Evolutionary conservation across 768 basidiomycete genomes (phyloP), one percentile per base, ranked within the genome.

Genomic region (Suillus hirtellus): DNA sequence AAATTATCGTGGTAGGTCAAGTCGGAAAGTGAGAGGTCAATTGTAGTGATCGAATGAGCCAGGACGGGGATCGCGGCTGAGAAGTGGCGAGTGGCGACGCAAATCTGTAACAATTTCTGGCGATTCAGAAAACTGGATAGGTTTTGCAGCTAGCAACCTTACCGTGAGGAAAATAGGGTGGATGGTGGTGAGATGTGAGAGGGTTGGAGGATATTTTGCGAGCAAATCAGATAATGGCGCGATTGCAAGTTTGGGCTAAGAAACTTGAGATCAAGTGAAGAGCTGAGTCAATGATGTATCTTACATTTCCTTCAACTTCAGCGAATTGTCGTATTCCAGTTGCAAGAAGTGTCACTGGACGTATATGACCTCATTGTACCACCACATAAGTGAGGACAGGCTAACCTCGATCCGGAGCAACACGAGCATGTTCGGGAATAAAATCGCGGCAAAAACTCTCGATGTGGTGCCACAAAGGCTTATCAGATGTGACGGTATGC

Each of bases 1-100:
- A 96, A 81, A 69, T 89, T 89, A 73, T 95, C 94, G 66, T 84
- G 87, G 76, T 93, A 94, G 38, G 73, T 76, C 60, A 96, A 77
- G 64, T 93, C 90, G 8, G 84, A 85, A n/a, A 84, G 72, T 0
- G 72, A 65, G 2, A 77, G 81, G 71, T 89, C 87, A 62, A 95
- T 82, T 49, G 84, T 79, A 14, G 86, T 85, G 66, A 94, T 89
- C 19, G 89, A 86, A n/a, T 78, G 71, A 12, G 71, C 56, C 12
- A 95, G 84, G 19, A 94, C 69, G 1, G 86, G 86, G 14, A 90
- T 79, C 0, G 90, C 88, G 1, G 80, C 72, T 1, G 78, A 66
- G 70, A 84, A 90, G 68, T 83, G 79, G 31, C 79, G 77, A 1
- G 85, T 81, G 5, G 78, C 69, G 19, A 88, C 81, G 69, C 89